Evolutionary conservation across 129 eudicot species (phyloP).

Genomic region (Chrysanthemum makinoi): DNA sequence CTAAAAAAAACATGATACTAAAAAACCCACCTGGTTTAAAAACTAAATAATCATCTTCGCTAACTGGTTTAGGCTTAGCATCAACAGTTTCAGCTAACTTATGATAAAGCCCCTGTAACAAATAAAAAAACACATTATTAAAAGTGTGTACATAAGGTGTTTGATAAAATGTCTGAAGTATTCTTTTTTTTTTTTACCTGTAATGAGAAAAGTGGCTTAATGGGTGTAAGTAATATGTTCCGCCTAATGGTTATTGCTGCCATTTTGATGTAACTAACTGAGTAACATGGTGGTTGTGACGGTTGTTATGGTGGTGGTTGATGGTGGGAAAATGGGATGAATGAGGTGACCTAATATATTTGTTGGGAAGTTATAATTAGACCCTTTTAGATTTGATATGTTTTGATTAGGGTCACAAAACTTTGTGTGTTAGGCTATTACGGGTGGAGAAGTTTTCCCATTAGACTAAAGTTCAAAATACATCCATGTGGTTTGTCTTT

Average conservation of each 20-base stretch:
- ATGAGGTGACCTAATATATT: too few relatives aligned
- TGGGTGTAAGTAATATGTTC: background rate
- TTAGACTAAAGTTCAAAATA: too few relatives aligned
- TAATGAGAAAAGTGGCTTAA: background rate
- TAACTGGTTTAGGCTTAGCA: slow-evolving; percentile 12
- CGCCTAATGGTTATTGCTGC: background rate
- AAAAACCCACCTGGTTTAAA: slow-evolving; percentile 23
- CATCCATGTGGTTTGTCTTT: too few relatives aligned
- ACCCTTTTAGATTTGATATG: too few relatives aligned
- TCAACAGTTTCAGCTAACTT: slow-evolving; percentile 23
- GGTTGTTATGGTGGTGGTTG: too few relatives aligned
- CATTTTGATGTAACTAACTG: background rate
- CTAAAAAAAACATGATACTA: background rate
- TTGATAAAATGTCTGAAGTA: slow-evolving; percentile 31
- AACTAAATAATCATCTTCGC: slow-evolving; percentile 19
- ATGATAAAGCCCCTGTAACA: slow-evolving; percentile 34
- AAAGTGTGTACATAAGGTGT: slow-evolving; percentile 17
- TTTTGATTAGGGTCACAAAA: too few relatives aligned
- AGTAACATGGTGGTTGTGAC: too few relatives aligned
- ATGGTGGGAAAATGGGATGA: too few relatives aligned
- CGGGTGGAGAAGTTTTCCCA: too few relatives aligned
- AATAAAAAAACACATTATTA: background rate
- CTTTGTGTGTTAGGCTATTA: too few relatives aligned
- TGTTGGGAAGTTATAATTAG: too few relatives aligned
- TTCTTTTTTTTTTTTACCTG: background rate